Base-by-base conservation (phyloP, 2,329 filamentous ascomycete species). In the Pleomassaria siparia region DNA sequence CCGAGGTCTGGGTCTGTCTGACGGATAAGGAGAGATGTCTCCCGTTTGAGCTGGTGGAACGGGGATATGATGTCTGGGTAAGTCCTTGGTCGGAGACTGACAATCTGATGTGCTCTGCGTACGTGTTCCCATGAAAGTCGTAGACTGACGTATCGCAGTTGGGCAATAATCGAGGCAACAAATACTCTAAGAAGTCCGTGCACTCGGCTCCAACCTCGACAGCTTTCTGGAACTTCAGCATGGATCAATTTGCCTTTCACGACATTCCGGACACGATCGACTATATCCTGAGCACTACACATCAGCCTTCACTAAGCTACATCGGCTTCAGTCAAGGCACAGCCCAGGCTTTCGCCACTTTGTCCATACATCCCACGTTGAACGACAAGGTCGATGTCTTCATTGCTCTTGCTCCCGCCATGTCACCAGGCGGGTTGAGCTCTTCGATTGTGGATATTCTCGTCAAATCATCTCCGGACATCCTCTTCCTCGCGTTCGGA, bases 291-390 rank as follows among this genome's bases (percentile, higher is more conserved):
- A 83, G 86, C 32, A 88, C 88, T 0, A 97, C 94, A 0, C 79
- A 80, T 43, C 89, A 95, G 67, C 79, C 84, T 25, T 95, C 91
- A 32, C 75, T 99, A 21, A 96, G 91, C 1, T 99, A 99, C 67
- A 88, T 99, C 66, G 94, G 94, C 18, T 99, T 99, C 74, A 96
- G 91, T 0, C 94, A 99, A 70, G 94, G 94, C 30, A 96, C 94
- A 0, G 92, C 94, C 0, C 94, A 99, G 72, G 92, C 94, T 2
- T 99, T 99, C 71, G 94, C 94, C 7, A 88, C 90, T 1, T 78
- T 99, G 12, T 89, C 91, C 1, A 92, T 97, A 41, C 91, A 97
- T 64, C 94, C 94, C 0, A 86, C 85, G 47, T 80, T 99, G 55
- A 99, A 99, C 64, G 84, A 89, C 50, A 91, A 96, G 71, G 85